phyloP scores from a whole-genome alignment of 2,329 filamentous ascomycete genomes.

The Colletotrichum filicis region DNA sequence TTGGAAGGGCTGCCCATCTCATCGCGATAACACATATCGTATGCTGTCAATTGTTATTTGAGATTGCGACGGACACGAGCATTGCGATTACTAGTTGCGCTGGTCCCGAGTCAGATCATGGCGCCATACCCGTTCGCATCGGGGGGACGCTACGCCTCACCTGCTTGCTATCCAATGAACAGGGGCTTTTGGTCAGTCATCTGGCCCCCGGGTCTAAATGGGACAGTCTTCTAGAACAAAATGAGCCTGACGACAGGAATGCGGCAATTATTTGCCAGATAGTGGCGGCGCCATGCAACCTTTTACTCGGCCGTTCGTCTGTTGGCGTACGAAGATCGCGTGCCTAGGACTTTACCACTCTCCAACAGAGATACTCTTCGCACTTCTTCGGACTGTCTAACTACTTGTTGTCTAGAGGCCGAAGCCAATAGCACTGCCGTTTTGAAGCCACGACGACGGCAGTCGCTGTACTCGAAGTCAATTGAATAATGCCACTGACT shows the following conservation, averaged over 20 bases:
- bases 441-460: neutral
- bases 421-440: neutral
- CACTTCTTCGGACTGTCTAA: constrained; percentile 6
- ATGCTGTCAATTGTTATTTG: neutral
- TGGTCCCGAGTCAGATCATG: constrained; percentile 14
- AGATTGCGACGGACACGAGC: neutral
- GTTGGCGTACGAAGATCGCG: constrained; percentile 5
- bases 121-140: neutral
- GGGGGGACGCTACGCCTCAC: constrained; percentile 9
- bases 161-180: constrained; percentile 11
- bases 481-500: neutral
- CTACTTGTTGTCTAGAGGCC: constrained; percentile 3
- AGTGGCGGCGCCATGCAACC: neutral
- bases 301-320: neutral
- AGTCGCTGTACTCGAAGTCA: neutral
- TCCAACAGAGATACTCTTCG: neutral
- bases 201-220: neutral
- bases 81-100: neutral
- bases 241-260: neutral
- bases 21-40: neutral
- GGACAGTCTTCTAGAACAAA: constrained; percentile 21
- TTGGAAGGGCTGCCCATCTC: neutral
- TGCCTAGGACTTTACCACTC: constrained; percentile 5
- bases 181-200: neutral
- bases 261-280: constrained; percentile 15